Base-by-base conservation (phyloP, 306 rosid genomes). In the Carpinus viminea region DNA sequence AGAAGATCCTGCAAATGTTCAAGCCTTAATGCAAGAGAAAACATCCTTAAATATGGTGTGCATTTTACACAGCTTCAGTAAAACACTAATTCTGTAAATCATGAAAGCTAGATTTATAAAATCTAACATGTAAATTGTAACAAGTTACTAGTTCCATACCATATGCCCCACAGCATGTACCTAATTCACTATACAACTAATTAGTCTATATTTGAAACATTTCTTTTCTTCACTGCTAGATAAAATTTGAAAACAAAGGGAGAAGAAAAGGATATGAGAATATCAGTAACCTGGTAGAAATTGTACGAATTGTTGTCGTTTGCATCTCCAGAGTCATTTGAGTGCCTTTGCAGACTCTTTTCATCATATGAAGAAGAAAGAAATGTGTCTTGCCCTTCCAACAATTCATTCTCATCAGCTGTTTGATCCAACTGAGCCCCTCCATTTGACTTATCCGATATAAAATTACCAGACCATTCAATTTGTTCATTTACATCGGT, bases 241-340 rank as follows among this genome's bases (percentile, higher is more conserved):
- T 66, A 71, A 64, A 4, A 62, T 18, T n/a, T 55, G 75, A 62
- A 79, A 47, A 78, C 20, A 62, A 38, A 18, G 60, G 66, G 6
- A 68, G 28, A 54, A 55, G 68, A 38, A 76, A 70, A 72, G 82
- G 21, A 74, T 60, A 65, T 56, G 28, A 21, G 31, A 68, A 66
- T 77, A 34, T 80, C 62, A 73, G 21, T 55, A 72, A 95, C 98
- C 98, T 92, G 98, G 83, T 88, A 95, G 81, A 95, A 95, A 78
- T 81, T 92, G 84, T 95, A 95, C 0, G 88, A 85, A 70, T 91
- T 93, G 78, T 82, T 89, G 77, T 91, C 92, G 82, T 79, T 89
- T 64, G 65, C 78, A 79, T 85, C 90, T 83, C 79, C 84, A 81
- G 54, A 52, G 79, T 59, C 85, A 72, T 74, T 84, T 8, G 79